phyloP scores from a whole-genome alignment of 116 monocot species.

The Posidonia oceanica region DNA sequence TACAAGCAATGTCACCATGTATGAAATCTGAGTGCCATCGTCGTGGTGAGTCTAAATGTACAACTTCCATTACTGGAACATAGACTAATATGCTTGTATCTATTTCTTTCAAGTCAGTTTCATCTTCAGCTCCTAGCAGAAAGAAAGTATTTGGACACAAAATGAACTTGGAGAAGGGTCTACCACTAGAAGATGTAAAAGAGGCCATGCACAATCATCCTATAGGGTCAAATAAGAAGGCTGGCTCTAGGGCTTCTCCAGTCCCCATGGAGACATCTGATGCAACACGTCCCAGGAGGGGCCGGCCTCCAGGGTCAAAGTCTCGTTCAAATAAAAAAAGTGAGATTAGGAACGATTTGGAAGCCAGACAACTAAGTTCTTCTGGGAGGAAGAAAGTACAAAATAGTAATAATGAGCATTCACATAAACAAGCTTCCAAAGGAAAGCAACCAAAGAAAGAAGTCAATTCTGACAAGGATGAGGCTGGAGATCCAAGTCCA shows the following conservation, averaged over 20 bases:
- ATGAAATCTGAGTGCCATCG: not conserved
- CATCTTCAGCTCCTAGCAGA: not conserved
- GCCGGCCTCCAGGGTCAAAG: conserved; percentile 9
- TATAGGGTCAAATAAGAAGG: not conserved
- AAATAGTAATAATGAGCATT: not conserved
- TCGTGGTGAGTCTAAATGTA: not conserved
- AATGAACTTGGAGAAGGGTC: not conserved
- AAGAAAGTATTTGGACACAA: not conserved
- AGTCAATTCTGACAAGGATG: not conserved
- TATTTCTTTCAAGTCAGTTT: not conserved
- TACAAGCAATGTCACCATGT: not conserved
- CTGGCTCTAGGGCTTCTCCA: not conserved
- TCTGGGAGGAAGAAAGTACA: not conserved
- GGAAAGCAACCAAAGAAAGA: not conserved
- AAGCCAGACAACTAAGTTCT: not conserved
- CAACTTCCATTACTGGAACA: not conserved
- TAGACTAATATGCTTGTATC: not conserved
- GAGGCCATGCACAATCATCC: not conserved
- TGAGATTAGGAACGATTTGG: not conserved
- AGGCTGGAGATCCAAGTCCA: not conserved
- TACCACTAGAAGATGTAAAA: not conserved
- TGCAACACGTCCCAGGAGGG: conserved; percentile 1
- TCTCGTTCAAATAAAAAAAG: not conserved
- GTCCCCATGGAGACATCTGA: conserved; percentile 1
- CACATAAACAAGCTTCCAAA: conserved; percentile 1